These are phyloP conservation scores for Prunus salicina DNA, from an alignment of 306 rosid genomes.

Conservation along the genomic window DNA sequence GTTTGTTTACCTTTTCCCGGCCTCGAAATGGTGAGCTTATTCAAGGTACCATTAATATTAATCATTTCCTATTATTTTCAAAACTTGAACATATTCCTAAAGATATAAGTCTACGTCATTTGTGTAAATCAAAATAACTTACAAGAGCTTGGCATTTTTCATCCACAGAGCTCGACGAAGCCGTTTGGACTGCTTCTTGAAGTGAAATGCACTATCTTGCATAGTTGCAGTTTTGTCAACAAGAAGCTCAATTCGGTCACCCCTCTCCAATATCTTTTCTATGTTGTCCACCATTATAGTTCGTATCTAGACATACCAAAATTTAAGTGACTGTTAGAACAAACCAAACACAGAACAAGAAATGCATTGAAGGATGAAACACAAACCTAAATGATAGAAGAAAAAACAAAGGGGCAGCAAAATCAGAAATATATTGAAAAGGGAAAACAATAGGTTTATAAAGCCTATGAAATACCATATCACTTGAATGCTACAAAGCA, in stretches of 20 bases:
- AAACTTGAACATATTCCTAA: background rate
- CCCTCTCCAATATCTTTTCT: slow-evolving; percentile 94
- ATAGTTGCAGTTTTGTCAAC: slow-evolving; percentile 96
- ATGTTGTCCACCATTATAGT: slow-evolving; percentile 95
- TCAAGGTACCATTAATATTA: background rate
- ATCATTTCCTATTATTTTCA: background rate
- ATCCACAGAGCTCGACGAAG: slow-evolving; percentile 95
- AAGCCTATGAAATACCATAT: background rate
- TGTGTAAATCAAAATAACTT: slow-evolving; percentile 33
- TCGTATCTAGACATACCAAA: slow-evolving; percentile 57
- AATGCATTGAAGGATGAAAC: background rate
- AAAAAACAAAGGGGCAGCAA: background rate
- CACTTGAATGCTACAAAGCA: background rate
- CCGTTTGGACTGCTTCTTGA: slow-evolving; percentile 90
- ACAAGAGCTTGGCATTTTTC: slow-evolving; percentile 95
- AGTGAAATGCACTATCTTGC: slow-evolving; percentile 98
- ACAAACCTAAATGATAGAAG: background rate
- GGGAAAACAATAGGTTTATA: background rate
- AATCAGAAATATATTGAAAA: background rate
- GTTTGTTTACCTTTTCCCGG: background rate
- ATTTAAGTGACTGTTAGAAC: slow-evolving; percentile 21
- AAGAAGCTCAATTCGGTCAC: slow-evolving; percentile 93
- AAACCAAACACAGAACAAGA: slow-evolving; percentile 17
- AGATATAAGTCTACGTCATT: background rate
- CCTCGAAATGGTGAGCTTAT: no score